Evolutionary conservation across 2,329 filamentous ascomycete species (phyloP).

Genomic region (Calonectria hongkongensis): DNA sequence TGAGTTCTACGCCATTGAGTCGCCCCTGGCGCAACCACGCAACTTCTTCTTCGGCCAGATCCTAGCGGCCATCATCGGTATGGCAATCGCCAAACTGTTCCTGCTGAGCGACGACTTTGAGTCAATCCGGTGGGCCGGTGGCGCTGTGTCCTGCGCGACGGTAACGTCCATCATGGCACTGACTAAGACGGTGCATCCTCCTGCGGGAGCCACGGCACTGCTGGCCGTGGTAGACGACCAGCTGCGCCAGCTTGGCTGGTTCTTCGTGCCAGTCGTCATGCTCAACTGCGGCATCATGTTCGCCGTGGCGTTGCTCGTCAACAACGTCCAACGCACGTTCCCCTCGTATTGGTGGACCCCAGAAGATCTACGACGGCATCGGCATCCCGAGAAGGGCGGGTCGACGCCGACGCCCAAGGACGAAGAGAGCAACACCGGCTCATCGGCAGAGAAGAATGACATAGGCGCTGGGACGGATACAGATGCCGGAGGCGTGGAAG

Average conservation of each 20-base stretch:
- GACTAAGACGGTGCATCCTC: constrained; percentile 84
- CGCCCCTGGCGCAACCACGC: constrained; percentile 83
- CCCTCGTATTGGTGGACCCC: constrained; percentile 84
- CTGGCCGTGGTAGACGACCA: constrained; percentile 77
- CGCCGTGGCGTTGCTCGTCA: constrained; percentile 76
- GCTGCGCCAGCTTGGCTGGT: constrained; percentile 79
- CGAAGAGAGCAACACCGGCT: constrained; percentile 42
- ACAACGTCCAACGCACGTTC: constrained; percentile 81
- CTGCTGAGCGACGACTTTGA: constrained; percentile 67
- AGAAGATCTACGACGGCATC: constrained; percentile 50
- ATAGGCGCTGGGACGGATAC: constrained; percentile 4
- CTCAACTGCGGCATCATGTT: constrained; percentile 78
- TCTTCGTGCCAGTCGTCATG: constrained; percentile 77
- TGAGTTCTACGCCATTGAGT: constrained; percentile 82
- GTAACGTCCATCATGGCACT: constrained; percentile 80
- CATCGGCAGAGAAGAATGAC: constrained; percentile 38
- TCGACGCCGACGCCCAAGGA: constrained; percentile 24
- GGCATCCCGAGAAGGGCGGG: constrained; percentile 24
- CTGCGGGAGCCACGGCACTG: constrained; percentile 83
- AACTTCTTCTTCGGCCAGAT: constrained; percentile 82
- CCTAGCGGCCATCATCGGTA: constrained; percentile 76
- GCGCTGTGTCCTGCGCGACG: constrained; percentile 78
- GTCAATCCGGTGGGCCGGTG: constrained; percentile 77
- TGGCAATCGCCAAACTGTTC: constrained; percentile 80
- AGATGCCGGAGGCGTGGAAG: constrained; percentile 9